A percentile compares a stretch with the other conserved stretches of the same genome.
These are phyloP conservation scores for Groenewaldozyma salmanticensis DNA, from an alignment of 805 yeast species.

Conservation along the genomic window DNA sequence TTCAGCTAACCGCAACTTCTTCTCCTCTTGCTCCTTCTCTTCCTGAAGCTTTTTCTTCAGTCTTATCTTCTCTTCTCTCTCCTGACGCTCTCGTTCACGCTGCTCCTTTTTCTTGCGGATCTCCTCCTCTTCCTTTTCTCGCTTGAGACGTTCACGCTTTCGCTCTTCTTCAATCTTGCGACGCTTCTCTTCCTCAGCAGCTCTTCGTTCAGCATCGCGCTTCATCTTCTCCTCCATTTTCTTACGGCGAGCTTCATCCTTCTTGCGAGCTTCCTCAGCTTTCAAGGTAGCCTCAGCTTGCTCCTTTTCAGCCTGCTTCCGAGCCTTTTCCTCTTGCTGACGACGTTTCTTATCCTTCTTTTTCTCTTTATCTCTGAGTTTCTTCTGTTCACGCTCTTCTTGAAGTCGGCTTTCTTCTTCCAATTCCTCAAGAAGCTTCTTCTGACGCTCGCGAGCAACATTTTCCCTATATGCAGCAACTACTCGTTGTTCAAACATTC, in stretches of 20 bases:
- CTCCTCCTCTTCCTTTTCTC: constrained; percentile 28
- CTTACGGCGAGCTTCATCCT: constrained; percentile 22
- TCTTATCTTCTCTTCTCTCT: constrained; percentile 7
- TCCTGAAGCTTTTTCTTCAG: constrained; percentile 9
- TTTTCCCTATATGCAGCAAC: constrained; percentile 70
- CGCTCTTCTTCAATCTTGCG: constrained; percentile 20
- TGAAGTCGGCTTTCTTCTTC: constrained; percentile 24
- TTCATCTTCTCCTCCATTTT: constrained; percentile 25
- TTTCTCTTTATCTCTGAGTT: constrained; percentile 31
- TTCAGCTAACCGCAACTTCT: constrained; percentile 1
- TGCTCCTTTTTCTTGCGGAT: constrained; percentile 7
- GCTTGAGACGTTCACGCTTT: constrained; percentile 19
- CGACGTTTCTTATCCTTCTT: constrained; percentile 33
- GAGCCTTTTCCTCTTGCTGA: constrained; percentile 31
- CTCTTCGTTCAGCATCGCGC: constrained; percentile 23
- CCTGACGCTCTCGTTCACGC: neutral
- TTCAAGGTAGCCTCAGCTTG: constrained; percentile 21
- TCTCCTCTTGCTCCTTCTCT: constrained; percentile 11
- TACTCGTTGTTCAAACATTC: constrained; percentile 64
- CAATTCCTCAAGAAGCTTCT: constrained; percentile 27
- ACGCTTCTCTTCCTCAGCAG: constrained; percentile 19
- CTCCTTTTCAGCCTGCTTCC: constrained; percentile 27
- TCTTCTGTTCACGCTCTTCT: constrained; percentile 27
- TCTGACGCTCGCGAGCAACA: constrained; percentile 58
- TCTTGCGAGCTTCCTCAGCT: constrained; percentile 21